Evolutionary conservation across 345 rosid genomes (phyloP).

Genomic region (Acer yangbiense): DNA sequence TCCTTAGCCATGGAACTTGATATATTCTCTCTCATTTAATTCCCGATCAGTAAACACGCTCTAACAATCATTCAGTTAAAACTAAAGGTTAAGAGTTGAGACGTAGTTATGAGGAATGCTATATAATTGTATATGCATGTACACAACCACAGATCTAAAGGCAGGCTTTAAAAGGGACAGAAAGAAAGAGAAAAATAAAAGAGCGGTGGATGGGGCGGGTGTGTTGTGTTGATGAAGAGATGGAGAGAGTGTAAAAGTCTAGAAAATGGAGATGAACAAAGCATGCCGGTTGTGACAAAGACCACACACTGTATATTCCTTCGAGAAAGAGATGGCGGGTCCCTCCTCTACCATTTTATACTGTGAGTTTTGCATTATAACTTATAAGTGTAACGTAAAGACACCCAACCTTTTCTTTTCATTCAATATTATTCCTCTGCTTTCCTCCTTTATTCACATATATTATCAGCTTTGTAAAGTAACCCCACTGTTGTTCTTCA

Average conservation of each 20-base stretch:
- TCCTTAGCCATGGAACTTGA: no score
- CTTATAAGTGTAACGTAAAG: constrained; percentile 27
- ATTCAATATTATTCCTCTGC: background rate
- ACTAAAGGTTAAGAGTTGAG: no score
- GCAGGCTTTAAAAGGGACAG: constrained; percentile 14
- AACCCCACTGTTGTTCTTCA: constrained; percentile 19
- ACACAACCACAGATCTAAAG: background rate
- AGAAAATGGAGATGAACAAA: constrained; percentile 41
- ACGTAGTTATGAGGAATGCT: background rate
- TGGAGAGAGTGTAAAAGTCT: constrained; percentile 38
- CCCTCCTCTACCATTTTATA: constrained; percentile 4
- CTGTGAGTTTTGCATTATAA: background rate
- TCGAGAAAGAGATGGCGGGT: constrained; percentile 56
- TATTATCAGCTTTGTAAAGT: background rate
- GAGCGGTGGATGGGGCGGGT: background rate
- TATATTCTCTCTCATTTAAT: no score
- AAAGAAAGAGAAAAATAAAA: constrained; percentile 11
- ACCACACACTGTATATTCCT: constrained; percentile 68
- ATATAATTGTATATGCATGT: background rate
- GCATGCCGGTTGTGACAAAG: constrained; percentile 63
- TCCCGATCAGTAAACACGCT: no score
- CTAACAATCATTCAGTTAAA: no score
- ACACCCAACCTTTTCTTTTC: constrained; percentile 34
- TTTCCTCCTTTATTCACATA: background rate
- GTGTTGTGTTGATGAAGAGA: background rate